Conservation (phyloP, 2,329 filamentous ascomycete species). For the Fusarium austroafricanum region DNA sequence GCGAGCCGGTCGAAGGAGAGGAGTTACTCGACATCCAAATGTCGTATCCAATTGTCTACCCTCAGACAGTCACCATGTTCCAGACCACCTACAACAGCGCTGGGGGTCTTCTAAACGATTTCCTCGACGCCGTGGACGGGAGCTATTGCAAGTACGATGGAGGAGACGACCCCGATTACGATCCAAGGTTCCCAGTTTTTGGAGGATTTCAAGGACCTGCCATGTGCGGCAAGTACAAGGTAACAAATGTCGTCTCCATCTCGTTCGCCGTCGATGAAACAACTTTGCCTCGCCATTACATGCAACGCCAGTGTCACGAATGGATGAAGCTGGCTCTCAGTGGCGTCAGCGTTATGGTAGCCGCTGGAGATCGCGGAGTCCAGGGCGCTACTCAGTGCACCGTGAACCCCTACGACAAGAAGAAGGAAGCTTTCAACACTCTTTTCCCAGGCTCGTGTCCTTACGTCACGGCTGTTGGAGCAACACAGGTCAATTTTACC, state of each 20-base stretch:
- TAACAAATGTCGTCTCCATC: background rate
- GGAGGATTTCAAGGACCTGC: background rate
- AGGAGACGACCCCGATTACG: background rate
- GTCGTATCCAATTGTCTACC: slow-evolving; percentile 1
- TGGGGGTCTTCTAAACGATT: background rate
- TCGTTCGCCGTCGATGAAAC: background rate
- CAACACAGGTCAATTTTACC: slow-evolving; percentile 2
- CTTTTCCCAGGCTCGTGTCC: background rate
- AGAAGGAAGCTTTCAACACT: background rate
- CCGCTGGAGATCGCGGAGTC: background rate
- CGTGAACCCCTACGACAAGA: background rate
- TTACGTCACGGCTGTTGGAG: background rate
- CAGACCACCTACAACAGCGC: background rate
- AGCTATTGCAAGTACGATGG: slow-evolving; percentile 17
- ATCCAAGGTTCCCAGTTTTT: background rate
- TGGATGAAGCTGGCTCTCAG: slow-evolving; percentile 14
- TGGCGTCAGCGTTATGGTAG: background rate
- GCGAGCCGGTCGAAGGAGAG: background rate
- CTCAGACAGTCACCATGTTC: background rate
- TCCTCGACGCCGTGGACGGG: background rate
- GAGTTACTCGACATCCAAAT: slow-evolving; percentile 4
- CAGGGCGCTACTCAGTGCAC: background rate
- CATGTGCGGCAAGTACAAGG: slow-evolving; percentile 9
- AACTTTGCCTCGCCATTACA: background rate
- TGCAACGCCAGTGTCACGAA: background rate